A percentile compares a stretch with the other conserved stretches of the same genome.
These are phyloP conservation scores for Fusarium nisikadoi DNA, from an alignment of 2,329 filamentous ascomycete genomes.

Conservation along the genomic window DNA sequence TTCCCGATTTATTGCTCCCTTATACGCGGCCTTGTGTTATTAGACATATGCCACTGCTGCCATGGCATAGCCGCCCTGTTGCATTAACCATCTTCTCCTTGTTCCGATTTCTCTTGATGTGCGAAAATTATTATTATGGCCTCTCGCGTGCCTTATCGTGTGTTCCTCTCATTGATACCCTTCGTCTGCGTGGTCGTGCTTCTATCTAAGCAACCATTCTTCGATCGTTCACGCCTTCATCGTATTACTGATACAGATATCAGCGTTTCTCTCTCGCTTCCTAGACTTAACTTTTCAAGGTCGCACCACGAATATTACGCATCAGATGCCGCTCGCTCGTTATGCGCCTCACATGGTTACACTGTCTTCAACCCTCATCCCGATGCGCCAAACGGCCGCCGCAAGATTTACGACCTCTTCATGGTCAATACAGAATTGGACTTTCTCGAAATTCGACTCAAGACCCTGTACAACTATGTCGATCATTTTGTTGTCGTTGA, in stretches of 20 bases:
- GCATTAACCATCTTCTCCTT: not conserved
- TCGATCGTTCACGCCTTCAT: constrained; percentile 21
- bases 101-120: not conserved
- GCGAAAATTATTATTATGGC: constrained; percentile 9
- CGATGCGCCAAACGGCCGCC: constrained; percentile 36
- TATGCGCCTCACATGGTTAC: constrained; percentile 50
- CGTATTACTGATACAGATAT: constrained; percentile 40
- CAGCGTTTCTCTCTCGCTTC: constrained; percentile 34
- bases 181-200: constrained; percentile 25
- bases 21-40: not conserved
- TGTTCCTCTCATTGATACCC: constrained; percentile 12
- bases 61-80: not conserved
- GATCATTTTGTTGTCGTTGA: constrained; percentile 75
- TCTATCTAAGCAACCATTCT: constrained; percentile 32
- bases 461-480: constrained; percentile 66
- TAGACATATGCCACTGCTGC: not conserved
- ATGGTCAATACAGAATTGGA: constrained; percentile 73
- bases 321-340: constrained; percentile 43
- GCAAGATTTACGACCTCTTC: constrained; percentile 63
- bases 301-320: constrained; percentile 44
- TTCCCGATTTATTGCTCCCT: constrained; percentile 1
- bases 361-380: constrained; percentile 42
- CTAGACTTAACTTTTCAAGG: constrained; percentile 41
- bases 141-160: constrained; percentile 7
- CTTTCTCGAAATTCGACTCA: constrained; percentile 72